Evolutionary conservation across 2,329 filamentous ascomycete species (phyloP), one percentile per base, ranked within the genome.

Genomic region (Fusarium torreyae): DNA sequence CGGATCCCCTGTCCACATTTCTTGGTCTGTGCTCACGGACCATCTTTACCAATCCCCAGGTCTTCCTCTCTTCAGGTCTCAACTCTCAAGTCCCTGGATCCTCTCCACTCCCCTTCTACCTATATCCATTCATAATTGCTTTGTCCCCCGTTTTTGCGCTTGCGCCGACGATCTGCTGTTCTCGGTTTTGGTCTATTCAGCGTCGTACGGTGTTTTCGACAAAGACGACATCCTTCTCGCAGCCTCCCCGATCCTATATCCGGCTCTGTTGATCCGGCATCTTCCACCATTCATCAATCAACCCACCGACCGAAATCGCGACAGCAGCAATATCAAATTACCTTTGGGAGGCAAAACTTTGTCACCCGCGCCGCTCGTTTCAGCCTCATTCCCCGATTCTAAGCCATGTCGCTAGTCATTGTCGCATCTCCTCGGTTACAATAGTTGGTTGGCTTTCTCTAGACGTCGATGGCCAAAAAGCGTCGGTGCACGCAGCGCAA

Each of bases 391-490:
- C 34, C 22, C 40, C 51, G 14, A 68, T 26, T 44, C 22, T 60
- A 59, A 69, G 71, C 54, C 69, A 75, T 75, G 74, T 69, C 60
- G 57, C 49, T 57, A 40, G 63, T 53, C 68, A 63, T 55, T 57
- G 46, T 49, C 63, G 28, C 48, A 44, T 52, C 54, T 40, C 62
- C 34, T 45, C 69, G 57, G 69, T 62, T 62, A 64, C 66, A 59
- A 75, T 71, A 74, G 57, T 57, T 66, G 50, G 13, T 39, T 49
- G 24, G 39, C 28, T 24, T 50, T 57, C 57, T 45, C 53, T 48
- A 57, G 43, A 54, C 61, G 34, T 78, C 78, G 36, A 84, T 80
- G 60, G 78, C 82, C 56, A 78, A 74, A 56, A 77, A 75, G 63
- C 76, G 75, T 57, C 76, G 75, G 49, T 62, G 67, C 33, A 76